Conservation (phyloP, 2,329 filamentous ascomycete species). For the Aspergillus tubingensis region DNA sequence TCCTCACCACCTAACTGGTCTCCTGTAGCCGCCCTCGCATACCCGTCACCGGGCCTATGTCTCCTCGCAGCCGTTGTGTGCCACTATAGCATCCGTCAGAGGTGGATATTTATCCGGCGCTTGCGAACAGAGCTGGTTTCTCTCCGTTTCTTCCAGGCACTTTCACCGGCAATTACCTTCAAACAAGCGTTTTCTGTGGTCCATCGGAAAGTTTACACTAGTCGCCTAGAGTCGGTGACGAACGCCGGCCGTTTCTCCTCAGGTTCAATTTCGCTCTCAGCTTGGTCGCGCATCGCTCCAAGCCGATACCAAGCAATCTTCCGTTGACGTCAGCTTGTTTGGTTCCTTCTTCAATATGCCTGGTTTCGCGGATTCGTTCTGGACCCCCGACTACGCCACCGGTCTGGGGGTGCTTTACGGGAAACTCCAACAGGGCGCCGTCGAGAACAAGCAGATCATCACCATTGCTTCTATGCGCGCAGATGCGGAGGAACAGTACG, state of each 20-base stretch:
- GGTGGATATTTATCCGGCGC: conserved; percentile 8
- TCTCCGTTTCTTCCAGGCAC: conserved; percentile 2
- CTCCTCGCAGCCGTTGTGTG: conserved; percentile 15
- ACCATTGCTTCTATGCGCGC: conserved; percentile 91
- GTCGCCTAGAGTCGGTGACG: not conserved
- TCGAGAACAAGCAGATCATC: conserved; percentile 92
- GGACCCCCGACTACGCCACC: conserved; percentile 96
- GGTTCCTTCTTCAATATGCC: conserved; percentile 63
- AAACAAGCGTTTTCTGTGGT: not conserved
- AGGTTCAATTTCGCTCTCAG: not conserved
- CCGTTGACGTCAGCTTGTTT: not conserved
- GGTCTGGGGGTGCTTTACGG: conserved; percentile 91
- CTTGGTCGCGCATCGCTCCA: not conserved
- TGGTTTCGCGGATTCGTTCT: conserved; percentile 93
- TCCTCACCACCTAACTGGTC: not conserved
- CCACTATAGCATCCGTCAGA: conserved; percentile 14
- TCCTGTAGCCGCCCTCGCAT: conserved; percentile 22
- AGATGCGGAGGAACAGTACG: conserved; percentile 91
- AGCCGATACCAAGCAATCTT: not conserved
- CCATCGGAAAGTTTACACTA: conserved; percentile 2
- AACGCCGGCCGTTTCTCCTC: not conserved
- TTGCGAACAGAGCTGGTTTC: conserved; percentile 15
- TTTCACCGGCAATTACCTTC: not conserved
- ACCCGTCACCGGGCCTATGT: conserved; percentile 15
- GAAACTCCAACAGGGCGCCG: conserved; percentile 93